Evolutionary conservation across 1,139 yeast genomes (phyloP), one percentile per base, ranked within the genome.

Genomic region (Kodamaea alishanica): DNA sequence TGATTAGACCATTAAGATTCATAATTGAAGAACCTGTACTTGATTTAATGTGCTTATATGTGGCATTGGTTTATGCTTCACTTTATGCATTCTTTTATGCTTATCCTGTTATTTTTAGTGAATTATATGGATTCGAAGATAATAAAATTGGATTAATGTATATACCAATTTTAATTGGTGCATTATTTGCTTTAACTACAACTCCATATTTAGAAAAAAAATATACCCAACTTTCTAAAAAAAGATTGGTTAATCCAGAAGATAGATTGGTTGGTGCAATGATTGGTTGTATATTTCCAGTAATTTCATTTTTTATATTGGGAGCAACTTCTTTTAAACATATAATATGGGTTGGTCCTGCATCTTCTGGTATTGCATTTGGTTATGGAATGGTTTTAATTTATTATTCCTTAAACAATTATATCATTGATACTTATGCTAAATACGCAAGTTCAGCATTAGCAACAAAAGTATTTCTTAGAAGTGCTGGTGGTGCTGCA

Each of bases 71-170:
- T 57, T 89, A 89, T 66, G 83, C 96, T 10, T 70, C 88, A 54
- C 71, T 89, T 39, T 89, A 89, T 57, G 96, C 96, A 6, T 88
- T 89, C 68, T 88, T 89, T 79, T 88, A 87, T 65, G 96, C 96
- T 0, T 77, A 82, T 60, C 94, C 94, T 8, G 87, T 79, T 37
- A 83, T 84, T 36, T 84, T 84, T 59, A 72, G 69, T 43, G 79
- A 76, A 38, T 67, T 84, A 40, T 84, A 84, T 53, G 85, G 79
- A 26, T 84, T 65, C 56, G 67, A 77, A 45, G 88, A 82, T 56
- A 83, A 85, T 49, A 70, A 70, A 40, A 79, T 84, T 43, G 96
- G 96, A 24, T 65, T 89, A 49, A 85, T 88, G 84, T 78, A 84
- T 51, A 83, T 89, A 55, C 96, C 96, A 25, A 86, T 89, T 53